These are phyloP conservation scores for Candida pseudoglaebosa DNA, from an alignment of 805 yeast species.

Conservation along the genomic window DNA sequence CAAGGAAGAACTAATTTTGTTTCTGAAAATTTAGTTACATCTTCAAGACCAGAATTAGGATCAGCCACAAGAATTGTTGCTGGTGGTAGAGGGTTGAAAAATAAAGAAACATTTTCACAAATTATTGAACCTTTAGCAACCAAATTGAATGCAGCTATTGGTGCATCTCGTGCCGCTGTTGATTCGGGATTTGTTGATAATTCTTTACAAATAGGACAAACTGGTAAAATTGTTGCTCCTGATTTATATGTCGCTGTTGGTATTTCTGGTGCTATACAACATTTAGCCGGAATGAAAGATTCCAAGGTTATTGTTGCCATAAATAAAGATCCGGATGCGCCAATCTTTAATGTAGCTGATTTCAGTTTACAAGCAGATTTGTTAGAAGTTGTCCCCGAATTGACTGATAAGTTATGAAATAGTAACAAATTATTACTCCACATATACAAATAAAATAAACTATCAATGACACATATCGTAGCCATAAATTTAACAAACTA, in stretches of 20 bases:
- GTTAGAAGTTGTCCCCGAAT: conserved; percentile 84
- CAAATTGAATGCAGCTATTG: conserved; percentile 84
- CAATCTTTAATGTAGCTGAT: conserved; percentile 89
- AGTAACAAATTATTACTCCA: no score
- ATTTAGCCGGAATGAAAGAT: conserved; percentile 97
- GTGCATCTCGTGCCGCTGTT: conserved; percentile 98
- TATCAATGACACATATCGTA: no score
- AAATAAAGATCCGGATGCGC: conserved; percentile 91
- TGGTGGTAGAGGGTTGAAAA: conserved; percentile 93
- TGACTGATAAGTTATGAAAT: conserved; percentile 62
- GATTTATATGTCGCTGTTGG: conserved; percentile 92
- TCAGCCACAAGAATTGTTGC: conserved; percentile 79
- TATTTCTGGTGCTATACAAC: conserved; percentile 96
- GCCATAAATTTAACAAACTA: no score
- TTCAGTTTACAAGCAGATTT: conserved; percentile 86
- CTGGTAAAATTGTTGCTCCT: conserved; percentile 97
- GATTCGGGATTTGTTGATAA: conserved; percentile 95
- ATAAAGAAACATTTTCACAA: conserved; percentile 79
- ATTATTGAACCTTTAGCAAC: conserved; percentile 80
- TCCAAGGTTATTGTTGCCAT: conserved; percentile 90
- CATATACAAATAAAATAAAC: no score
- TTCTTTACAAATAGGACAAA: conserved; percentile 95
- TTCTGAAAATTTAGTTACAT: conserved; percentile 66
- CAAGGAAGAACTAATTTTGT: conserved; percentile 56
- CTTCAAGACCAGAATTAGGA: conserved; percentile 88